Evolutionary conservation across 805 yeast genomes (phyloP).

Genomic region (Schwanniomyces polymorphus): DNA sequence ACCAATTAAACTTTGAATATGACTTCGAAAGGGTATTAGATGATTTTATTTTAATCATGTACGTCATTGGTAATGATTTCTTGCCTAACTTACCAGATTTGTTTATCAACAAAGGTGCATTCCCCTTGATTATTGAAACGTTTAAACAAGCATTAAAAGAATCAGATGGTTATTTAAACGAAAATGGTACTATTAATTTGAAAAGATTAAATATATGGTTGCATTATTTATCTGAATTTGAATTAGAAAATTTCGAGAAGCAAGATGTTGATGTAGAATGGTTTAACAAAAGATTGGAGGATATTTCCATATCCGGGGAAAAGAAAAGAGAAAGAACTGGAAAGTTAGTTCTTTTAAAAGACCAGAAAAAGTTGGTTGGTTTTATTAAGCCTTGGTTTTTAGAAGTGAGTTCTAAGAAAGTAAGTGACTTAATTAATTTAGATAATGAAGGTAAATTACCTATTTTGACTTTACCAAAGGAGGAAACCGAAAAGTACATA

Average conservation of each 20-base stretch:
- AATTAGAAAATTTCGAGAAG: constrained; percentile 81
- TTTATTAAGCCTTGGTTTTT: constrained; percentile 51
- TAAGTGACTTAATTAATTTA: constrained; percentile 34
- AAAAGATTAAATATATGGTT: constrained; percentile 74
- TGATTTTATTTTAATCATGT: constrained; percentile 88
- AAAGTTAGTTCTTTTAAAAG: constrained; percentile 61
- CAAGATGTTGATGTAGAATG: constrained; percentile 84
- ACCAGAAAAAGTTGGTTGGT: constrained; percentile 75
- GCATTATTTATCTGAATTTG: constrained; percentile 73
- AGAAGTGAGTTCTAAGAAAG: constrained; percentile 26
- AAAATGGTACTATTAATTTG: constrained; percentile 78
- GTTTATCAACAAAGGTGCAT: constrained; percentile 92
- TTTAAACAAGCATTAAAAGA: constrained; percentile 77
- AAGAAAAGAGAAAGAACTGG: constrained; percentile 66
- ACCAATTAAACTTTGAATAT: constrained; percentile 63
- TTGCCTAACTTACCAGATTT: constrained; percentile 94
- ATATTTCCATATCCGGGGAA: constrained; percentile 71
- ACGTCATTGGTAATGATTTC: constrained; percentile 97
- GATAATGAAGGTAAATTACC: constrained; percentile 27
- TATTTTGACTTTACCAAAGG: constrained; percentile 42
- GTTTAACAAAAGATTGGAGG: constrained; percentile 84
- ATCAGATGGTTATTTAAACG: constrained; percentile 82
- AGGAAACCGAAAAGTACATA: constrained; percentile 48
- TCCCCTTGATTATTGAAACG: constrained; percentile 86
- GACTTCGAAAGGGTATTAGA: constrained; percentile 88